phyloP scores from a whole-genome alignment of 2,329 filamentous ascomycete species.

The Zymoseptoria ardabiliae region DNA sequence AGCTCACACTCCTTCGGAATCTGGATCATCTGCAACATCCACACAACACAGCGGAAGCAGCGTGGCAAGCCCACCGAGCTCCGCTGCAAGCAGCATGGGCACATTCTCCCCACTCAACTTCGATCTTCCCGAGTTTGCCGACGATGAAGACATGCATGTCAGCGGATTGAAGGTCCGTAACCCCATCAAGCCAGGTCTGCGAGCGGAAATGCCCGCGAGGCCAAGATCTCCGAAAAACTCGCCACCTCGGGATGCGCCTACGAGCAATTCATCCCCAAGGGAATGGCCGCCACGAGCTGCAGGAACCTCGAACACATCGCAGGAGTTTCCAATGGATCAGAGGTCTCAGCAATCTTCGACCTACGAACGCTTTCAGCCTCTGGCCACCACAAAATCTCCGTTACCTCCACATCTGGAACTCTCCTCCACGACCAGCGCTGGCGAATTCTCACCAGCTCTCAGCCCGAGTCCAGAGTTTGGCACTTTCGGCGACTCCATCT shows the following conservation, averaged over 20 bases:
- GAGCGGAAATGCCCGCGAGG: constrained; percentile 18
- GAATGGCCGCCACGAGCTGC: not conserved
- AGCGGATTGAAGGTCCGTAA: constrained; percentile 18
- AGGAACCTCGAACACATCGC: not conserved
- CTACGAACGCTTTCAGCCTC: constrained; percentile 15
- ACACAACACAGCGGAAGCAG: constrained; percentile 20
- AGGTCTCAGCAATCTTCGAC: constrained; percentile 9
- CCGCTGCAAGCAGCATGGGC: constrained; percentile 28
- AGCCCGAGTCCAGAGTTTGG: not conserved
- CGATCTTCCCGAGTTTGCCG: constrained; percentile 11
- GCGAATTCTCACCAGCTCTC: constrained; percentile 1
- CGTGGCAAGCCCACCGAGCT: constrained; percentile 24
- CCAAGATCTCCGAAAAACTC: not conserved
- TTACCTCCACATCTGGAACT: not conserved
- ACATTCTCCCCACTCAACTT: constrained; percentile 18
- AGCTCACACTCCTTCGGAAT: constrained; percentile 25
- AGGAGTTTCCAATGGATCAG: constrained; percentile 31
- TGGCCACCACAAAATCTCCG: not conserved
- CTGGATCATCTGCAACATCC: constrained; percentile 25
- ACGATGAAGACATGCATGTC: constrained; percentile 22
- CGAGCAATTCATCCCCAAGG: not conserved
- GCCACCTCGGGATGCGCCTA: not conserved
- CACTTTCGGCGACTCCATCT: not conserved
- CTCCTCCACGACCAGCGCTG: constrained; percentile 8
- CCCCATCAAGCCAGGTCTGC: constrained; percentile 20